Conservation (phyloP, 2,329 filamentous ascomycete species). For the Colletotrichum sp. region DNA sequence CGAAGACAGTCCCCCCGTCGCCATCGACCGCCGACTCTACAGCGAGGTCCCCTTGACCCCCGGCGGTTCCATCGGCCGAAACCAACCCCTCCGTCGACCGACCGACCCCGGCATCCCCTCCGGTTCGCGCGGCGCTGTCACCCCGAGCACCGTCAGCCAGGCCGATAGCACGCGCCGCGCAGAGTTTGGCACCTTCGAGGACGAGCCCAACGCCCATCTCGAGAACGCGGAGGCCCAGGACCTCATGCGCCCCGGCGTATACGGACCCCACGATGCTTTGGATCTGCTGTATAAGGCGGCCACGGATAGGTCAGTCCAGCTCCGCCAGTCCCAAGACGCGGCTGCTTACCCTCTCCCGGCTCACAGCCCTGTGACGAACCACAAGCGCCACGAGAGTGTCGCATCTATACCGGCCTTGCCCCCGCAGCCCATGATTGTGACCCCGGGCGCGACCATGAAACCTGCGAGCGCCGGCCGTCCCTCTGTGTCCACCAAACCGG, state of each 20-base stretch:
- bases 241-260: constrained; percentile 75
- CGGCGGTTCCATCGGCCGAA: constrained; percentile 68
- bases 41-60: constrained; percentile 66
- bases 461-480: background rate
- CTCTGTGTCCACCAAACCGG: constrained; percentile 24
- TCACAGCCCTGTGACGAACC: constrained; percentile 9
- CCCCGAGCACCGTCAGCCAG: constrained; percentile 34
- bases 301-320: constrained; percentile 58
- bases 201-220: constrained; percentile 64
- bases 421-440: constrained; percentile 15
- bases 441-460: constrained; percentile 19
- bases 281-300: constrained; percentile 91
- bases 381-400: constrained; percentile 35
- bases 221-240: constrained; percentile 70
- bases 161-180: constrained; percentile 24
- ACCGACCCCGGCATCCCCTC: constrained; percentile 34
- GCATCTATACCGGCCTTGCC: constrained; percentile 25
- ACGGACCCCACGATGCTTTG: constrained; percentile 90
- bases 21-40: constrained; percentile 50
- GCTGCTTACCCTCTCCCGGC: constrained; percentile 15
- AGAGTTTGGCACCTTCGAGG: constrained; percentile 44
- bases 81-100: constrained; percentile 70
- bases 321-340: constrained; percentile 11
- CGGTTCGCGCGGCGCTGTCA: constrained; percentile 31
- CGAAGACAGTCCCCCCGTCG: constrained; percentile 46